These are phyloP conservation scores for Fusarium sp. DNA, from an alignment of 2,329 filamentous ascomycete genomes.

Conservation along the genomic window DNA sequence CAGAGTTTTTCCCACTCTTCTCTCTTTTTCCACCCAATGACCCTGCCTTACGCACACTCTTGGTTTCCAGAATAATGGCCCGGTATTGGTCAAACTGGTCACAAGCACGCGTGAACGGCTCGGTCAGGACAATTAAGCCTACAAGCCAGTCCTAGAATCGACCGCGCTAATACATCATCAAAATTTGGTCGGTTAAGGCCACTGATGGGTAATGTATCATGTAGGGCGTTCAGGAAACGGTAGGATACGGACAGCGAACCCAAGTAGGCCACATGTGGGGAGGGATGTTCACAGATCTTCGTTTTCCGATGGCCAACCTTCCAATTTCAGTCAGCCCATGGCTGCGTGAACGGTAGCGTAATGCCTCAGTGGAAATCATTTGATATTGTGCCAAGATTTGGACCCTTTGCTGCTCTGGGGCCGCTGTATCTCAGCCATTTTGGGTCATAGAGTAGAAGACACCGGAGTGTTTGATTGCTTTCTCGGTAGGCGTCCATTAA, in stretches of 20 bases:
- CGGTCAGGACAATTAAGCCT: background rate
- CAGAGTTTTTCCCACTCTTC: background rate
- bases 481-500: background rate
- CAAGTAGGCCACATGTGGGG: background rate
- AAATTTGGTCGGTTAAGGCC: background rate
- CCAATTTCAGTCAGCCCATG: background rate
- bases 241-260: background rate
- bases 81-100: background rate
- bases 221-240: background rate
- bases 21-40: background rate
- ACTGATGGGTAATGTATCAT: background rate
- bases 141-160: background rate
- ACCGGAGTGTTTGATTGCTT: background rate
- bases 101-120: background rate
- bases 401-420: background rate
- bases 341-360: background rate
- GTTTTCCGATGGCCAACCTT: background rate
- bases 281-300: background rate
- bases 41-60: background rate
- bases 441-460: background rate
- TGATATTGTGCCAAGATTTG: background rate
- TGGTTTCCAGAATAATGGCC: background rate
- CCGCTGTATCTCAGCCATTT: background rate
- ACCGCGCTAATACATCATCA: background rate
- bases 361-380: background rate